A percentile compares a stretch with the other conserved stretches of the same genome.
Evolutionary conservation across 495 filamentous ascomycete genomes (phyloP).

Genomic region (Talaromyces nanjingensis): DNA sequence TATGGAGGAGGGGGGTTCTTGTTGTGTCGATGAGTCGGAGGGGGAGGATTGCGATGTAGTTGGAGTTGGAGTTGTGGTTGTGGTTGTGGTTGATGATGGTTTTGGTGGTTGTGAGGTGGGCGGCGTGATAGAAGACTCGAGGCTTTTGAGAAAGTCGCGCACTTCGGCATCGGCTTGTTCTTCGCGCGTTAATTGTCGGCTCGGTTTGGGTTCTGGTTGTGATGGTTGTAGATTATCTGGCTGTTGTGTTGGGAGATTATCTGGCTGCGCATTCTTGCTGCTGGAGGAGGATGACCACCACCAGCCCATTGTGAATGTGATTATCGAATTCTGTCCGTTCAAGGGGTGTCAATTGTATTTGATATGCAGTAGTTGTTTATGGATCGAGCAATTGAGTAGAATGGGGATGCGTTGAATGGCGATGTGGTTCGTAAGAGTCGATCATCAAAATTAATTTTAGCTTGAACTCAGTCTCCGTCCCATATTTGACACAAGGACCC

Average conservation of each 20-base stretch:
- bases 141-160: conserved; percentile 46
- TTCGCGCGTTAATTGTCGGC: conserved; percentile 44
- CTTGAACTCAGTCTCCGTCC: background rate
- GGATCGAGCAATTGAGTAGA: background rate
- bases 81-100: conserved; percentile 17
- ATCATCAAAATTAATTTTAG: background rate
- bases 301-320: conserved; percentile 40
- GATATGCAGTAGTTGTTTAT: background rate
- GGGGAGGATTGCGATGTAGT: conserved; percentile 10
- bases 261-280: conserved; percentile 14
- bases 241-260: conserved; percentile 5
- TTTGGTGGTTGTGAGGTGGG: conserved; percentile 17
- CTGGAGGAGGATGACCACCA: conserved; percentile 26
- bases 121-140: conserved; percentile 20
- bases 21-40: background rate
- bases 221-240: conserved; percentile 14
- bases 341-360: background rate
- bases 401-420: background rate
- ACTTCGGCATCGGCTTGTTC: conserved; percentile 58
- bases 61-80: conserved; percentile 9
- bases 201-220: conserved; percentile 14
- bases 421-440: background rate
- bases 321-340: background rate
- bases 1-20: conserved; percentile 24
- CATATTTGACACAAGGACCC: no score